These are phyloP conservation scores for Cytospora mali DNA, from an alignment of 2,329 filamentous ascomycete species.

Conservation along the genomic window DNA sequence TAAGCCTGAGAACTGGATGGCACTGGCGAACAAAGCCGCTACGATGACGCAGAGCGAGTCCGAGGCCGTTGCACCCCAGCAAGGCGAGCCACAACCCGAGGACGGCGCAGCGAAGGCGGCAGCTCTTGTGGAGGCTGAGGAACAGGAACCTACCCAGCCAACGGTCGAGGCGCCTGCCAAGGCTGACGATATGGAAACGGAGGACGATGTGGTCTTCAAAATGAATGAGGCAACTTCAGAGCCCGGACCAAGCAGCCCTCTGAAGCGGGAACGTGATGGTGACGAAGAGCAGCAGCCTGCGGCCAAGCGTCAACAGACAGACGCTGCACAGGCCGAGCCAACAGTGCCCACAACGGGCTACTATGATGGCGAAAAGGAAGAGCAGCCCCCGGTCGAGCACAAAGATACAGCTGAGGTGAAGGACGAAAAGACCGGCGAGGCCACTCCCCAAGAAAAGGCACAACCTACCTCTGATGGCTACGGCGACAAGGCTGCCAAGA, in stretches of 20 bases:
- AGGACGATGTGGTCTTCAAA: slow-evolving; percentile 28
- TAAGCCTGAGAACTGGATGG: slow-evolving; percentile 66
- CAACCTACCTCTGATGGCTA: slow-evolving; percentile 33
- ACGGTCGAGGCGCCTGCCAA: slow-evolving; percentile 28
- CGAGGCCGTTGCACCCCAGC: not conserved
- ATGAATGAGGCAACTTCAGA: slow-evolving; percentile 4
- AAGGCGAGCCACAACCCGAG: slow-evolving; percentile 16
- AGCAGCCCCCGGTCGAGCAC: slow-evolving; percentile 14
- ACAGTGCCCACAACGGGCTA: slow-evolving; percentile 21
- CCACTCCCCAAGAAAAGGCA: slow-evolving; percentile 26
- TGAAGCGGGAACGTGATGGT: slow-evolving; percentile 29
- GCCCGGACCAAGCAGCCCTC: slow-evolving; percentile 11
- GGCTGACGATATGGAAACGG: slow-evolving; percentile 29
- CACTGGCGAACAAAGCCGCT: slow-evolving; percentile 3
- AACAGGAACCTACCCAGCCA: slow-evolving; percentile 14
- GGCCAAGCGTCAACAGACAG: slow-evolving; percentile 28
- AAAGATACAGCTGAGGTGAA: slow-evolving; percentile 11
- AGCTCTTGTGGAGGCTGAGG: slow-evolving; percentile 20
- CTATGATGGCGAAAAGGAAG: slow-evolving; percentile 24
- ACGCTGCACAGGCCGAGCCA: slow-evolving; percentile 27
- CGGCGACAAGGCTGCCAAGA: slow-evolving; percentile 40
- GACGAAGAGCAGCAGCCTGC: slow-evolving; percentile 18
- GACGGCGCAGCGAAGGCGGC: slow-evolving; percentile 13
- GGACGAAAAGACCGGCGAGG: slow-evolving; percentile 10
- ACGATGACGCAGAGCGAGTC: not conserved